These are phyloP conservation scores for Leishmania braziliensis DNA, from an alignment of 208 protist species.

Conservation along the genomic window DNA sequence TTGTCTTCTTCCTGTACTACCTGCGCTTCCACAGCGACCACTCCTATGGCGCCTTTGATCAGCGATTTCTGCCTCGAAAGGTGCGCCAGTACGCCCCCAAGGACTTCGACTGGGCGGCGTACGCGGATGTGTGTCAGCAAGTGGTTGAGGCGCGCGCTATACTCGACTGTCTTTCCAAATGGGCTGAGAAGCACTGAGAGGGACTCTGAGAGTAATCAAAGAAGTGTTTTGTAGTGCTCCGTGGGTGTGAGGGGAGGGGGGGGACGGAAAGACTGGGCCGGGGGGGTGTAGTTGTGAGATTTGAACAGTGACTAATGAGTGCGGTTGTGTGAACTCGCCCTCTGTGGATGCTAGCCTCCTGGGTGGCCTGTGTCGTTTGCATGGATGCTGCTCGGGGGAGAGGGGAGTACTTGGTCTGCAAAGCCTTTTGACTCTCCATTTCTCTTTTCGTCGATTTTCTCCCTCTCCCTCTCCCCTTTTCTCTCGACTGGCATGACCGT, in stretches of 20 bases:
- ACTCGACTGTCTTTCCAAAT: conserved; percentile 43
- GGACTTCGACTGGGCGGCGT: conserved; percentile 76
- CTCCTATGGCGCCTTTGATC: conserved; percentile 61
- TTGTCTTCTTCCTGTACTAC: conserved; percentile 77
- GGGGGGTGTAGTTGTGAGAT: neutral
- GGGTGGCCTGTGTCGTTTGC: neutral
- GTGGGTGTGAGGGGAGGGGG: no score
- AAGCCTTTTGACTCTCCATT: neutral
- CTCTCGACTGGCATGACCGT: neutral
- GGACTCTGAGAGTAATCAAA: neutral
- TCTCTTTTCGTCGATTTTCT: neutral
- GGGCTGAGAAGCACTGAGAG: conserved; percentile 45
- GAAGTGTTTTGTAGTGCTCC: neutral
- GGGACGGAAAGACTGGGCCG: neutral
- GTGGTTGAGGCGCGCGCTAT: conserved; percentile 50
- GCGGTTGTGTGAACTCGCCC: neutral
- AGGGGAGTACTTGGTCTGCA: neutral
- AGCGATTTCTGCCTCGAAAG: conserved; percentile 42
- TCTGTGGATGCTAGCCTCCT: neutral
- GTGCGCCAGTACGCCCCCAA: conserved; percentile 67
- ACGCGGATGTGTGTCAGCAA: conserved; percentile 42
- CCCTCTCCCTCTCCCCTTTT: neutral
- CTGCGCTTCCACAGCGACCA: conserved; percentile 56
- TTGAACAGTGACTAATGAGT: neutral
- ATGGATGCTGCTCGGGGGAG: neutral